phyloP scores from a whole-genome alignment of 371 early-diverging fungal species.

The Mortierella sp. region DNA sequence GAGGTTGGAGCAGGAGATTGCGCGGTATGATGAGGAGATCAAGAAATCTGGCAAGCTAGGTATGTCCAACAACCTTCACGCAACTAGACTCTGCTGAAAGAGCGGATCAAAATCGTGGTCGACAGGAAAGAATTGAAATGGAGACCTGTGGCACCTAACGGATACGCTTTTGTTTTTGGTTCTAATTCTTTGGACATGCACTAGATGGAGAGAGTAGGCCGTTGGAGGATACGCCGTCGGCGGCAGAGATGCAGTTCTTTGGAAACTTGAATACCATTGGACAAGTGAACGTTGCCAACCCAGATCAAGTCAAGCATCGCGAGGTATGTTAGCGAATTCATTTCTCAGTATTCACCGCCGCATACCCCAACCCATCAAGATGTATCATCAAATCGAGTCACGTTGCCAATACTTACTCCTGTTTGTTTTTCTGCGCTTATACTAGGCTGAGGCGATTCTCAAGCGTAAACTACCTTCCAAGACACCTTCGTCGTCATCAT shows the following conservation, averaged over 20 bases:
- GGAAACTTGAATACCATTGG: conserved; percentile 49
- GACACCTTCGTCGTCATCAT: conserved; percentile 20
- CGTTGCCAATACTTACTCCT: neutral
- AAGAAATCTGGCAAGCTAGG: conserved; percentile 29
- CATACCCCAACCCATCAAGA: neutral
- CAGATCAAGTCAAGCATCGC: conserved; percentile 52
- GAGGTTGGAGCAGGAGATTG: conserved; percentile 41
- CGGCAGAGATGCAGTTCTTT: conserved; percentile 53
- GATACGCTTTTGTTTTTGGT: neutral
- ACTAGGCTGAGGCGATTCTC: conserved; percentile 44
- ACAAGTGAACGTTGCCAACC: conserved; percentile 44
- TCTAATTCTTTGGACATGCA: neutral
- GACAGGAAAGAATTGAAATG: neutral
- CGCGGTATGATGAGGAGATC: conserved; percentile 34
- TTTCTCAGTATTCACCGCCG: neutral
- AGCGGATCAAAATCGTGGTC: neutral
- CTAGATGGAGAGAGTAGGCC: conserved; percentile 50
- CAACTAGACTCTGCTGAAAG: neutral
- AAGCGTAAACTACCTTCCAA: conserved; percentile 47
- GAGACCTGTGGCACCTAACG: neutral
- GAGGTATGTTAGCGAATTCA: conserved; percentile 21
- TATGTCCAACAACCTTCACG: neutral
- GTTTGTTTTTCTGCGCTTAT: neutral
- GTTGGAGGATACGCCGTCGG: conserved; percentile 51
- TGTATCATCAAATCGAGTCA: neutral